These are phyloP conservation scores for Themeda triandra DNA, from an alignment of 176 grass and related monocot genomes.

Conservation along the genomic window DNA sequence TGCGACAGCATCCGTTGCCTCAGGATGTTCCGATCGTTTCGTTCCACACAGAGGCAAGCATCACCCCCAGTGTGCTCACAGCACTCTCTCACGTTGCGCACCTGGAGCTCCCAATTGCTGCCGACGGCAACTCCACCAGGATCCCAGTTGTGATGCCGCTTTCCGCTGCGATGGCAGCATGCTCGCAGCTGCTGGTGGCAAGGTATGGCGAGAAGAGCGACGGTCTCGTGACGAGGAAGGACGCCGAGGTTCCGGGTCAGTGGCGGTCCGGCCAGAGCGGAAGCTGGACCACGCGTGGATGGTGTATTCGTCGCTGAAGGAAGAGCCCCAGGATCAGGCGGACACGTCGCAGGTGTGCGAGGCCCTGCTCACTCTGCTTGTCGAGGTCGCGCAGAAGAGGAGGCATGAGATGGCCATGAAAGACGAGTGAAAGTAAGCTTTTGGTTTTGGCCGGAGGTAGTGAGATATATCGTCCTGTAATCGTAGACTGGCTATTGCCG, in stretches of 20 bases:
- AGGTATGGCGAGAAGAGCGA: slow-evolving; percentile 93
- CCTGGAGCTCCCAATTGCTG: slow-evolving; percentile 66
- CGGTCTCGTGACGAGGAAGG: slow-evolving; percentile 66
- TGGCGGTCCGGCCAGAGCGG: slow-evolving; percentile 53
- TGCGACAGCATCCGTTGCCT: slow-evolving; percentile 55
- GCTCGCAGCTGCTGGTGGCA: slow-evolving; percentile 66
- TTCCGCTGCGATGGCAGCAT: slow-evolving; percentile 79
- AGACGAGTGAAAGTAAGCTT: slow-evolving; percentile 55
- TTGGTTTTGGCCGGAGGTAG: not conserved
- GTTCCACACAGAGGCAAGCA: slow-evolving; percentile 63
- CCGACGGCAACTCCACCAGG: slow-evolving; percentile 48
- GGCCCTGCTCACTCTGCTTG: slow-evolving; percentile 74
- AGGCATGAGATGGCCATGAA: slow-evolving; percentile 71
- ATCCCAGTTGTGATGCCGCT: slow-evolving; percentile 82
- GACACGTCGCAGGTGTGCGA: slow-evolving; percentile 85
- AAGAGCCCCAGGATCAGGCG: slow-evolving; percentile 54
- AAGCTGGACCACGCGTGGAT: slow-evolving; percentile 96
- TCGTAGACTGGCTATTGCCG: not conserved
- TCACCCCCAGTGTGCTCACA: slow-evolving; percentile 64
- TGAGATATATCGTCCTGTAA: not conserved
- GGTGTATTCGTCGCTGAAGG: slow-evolving; percentile 76
- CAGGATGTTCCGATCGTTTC: slow-evolving; percentile 44
- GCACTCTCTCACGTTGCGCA: slow-evolving; percentile 86
- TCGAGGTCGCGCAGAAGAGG: slow-evolving; percentile 70
- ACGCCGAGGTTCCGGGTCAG: slow-evolving; percentile 26